phyloP scores from a whole-genome alignment of 164 flowering plant genomes.

The Dillenia suffruticosa region DNA sequence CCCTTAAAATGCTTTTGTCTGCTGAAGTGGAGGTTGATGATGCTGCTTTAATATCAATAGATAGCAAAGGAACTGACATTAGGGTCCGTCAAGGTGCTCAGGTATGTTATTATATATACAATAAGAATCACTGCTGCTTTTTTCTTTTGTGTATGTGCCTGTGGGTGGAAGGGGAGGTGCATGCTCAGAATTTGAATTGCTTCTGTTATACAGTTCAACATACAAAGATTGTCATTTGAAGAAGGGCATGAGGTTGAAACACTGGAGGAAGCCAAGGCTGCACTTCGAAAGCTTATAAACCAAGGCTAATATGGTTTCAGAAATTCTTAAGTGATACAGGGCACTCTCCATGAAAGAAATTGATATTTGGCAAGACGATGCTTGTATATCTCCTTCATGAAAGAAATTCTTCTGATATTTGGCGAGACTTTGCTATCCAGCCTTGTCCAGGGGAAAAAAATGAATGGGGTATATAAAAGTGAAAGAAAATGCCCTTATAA shows the following conservation, averaged over 20 bases:
- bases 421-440: too few relatives aligned
- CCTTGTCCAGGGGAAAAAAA: too few relatives aligned
- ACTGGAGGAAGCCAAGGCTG: constrained; percentile 87
- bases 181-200: background rate
- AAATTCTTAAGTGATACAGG: too few relatives aligned
- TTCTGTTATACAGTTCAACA: constrained; percentile 61
- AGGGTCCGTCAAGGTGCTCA: constrained; percentile 98
- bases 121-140: background rate
- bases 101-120: constrained; percentile 27
- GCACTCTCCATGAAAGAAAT: too few relatives aligned
- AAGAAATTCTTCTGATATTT: too few relatives aligned
- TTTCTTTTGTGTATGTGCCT: background rate
- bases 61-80: constrained; percentile 87
- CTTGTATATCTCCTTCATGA: too few relatives aligned
- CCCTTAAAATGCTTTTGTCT: constrained; percentile 73
- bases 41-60: constrained; percentile 95
- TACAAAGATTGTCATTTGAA: constrained; percentile 87
- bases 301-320: constrained; percentile 25
- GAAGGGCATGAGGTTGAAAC: constrained; percentile 72
- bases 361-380: too few relatives aligned
- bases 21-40: constrained; percentile 85
- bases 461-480: too few relatives aligned
- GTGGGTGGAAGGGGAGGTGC: too few relatives aligned
- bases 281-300: constrained; percentile 65
- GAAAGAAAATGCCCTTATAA: too few relatives aligned